These are phyloP conservation scores for Mallotus japonicus DNA, from an alignment of 441 rosid genomes.

Conservation along the genomic window DNA sequence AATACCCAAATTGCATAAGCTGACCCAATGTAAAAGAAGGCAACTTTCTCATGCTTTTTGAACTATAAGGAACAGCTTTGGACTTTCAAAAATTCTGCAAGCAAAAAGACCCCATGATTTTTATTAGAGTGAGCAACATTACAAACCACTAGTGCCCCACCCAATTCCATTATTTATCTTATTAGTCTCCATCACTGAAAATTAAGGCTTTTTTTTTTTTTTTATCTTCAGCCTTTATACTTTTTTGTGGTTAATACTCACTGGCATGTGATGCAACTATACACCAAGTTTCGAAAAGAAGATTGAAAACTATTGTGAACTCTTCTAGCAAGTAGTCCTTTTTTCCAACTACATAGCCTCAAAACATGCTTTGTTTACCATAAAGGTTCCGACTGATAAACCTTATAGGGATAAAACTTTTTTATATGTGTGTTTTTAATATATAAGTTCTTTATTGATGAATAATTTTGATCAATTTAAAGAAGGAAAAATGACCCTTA, in stretches of 20 bases:
- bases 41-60: not conserved
- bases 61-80: not conserved
- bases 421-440: too few relatives aligned
- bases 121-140: conserved; percentile 1
- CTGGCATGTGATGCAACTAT: not conserved
- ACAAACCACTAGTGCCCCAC: conserved; percentile 5
- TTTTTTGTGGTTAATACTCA: not conserved
- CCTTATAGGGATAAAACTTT: too few relatives aligned
- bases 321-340: not conserved
- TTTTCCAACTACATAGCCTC: too few relatives aligned
- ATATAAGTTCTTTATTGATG: too few relatives aligned
- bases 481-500: too few relatives aligned
- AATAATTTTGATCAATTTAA: too few relatives aligned
- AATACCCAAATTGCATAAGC: conserved; percentile 2
- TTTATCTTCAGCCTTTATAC: not conserved
- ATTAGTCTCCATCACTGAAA: conserved; percentile 18
- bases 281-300: not conserved
- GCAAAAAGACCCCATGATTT: not conserved
- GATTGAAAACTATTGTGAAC: not conserved
- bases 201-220: conserved; percentile 9
- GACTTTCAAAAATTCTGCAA: not conserved
- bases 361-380: too few relatives aligned
- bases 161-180: not conserved
- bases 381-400: too few relatives aligned
- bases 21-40: not conserved